Percentiles rank a stretch among this genome's conserved stretches.
Evolutionary conservation across 2,329 filamentous ascomycete species (phyloP).

Genomic region (Teratosphaeria epicoccoides): DNA sequence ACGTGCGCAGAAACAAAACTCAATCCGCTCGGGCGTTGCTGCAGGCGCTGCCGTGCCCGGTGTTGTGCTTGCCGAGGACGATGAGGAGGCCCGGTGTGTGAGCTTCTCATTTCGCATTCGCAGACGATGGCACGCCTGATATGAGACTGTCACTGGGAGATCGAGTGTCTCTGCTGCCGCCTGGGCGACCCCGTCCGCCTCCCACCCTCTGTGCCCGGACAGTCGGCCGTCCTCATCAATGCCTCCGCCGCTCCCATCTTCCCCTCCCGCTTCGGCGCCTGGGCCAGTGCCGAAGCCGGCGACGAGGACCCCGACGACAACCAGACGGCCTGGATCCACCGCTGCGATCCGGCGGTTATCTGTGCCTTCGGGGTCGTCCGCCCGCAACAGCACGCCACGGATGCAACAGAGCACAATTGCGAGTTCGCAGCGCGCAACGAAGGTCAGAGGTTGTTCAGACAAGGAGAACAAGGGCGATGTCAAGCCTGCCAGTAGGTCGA

Average conservation of each 20-base stretch:
- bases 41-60: neutral
- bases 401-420: conserved; percentile 1
- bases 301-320: neutral
- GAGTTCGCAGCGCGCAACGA: conserved; percentile 9
- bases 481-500: neutral
- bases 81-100: neutral
- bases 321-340: neutral
- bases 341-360: neutral
- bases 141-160: neutral
- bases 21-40: neutral
- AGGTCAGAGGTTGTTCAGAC: conserved; percentile 16
- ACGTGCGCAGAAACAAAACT: too few species aligned
- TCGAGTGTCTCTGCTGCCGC: neutral
- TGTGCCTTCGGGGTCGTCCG: neutral
- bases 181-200: neutral
- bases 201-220: neutral
- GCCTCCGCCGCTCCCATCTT: neutral
- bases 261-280: neutral
- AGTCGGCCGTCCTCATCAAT: neutral
- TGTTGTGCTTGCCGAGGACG: neutral
- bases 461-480: conserved; percentile 14
- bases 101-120: neutral
- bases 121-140: neutral
- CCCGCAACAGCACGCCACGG: neutral
- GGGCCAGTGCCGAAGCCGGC: neutral